phyloP scores from a whole-genome alignment of 768 basidiomycete species.

The Agrocybe pediades region DNA sequence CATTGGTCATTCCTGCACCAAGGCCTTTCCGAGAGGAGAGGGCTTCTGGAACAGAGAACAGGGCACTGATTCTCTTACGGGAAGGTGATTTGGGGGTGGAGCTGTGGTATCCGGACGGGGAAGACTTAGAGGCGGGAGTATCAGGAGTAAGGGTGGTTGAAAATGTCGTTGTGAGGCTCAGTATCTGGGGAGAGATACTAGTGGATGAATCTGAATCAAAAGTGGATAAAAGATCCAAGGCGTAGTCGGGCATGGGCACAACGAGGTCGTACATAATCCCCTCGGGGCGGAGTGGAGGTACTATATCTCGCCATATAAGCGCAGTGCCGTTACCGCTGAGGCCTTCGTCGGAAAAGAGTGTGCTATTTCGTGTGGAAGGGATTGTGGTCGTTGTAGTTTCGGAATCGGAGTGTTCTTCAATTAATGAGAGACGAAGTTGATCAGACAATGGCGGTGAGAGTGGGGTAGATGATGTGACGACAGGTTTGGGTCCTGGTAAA shows the following conservation, averaged over 20 bases:
- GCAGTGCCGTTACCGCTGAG: conserved; percentile 27
- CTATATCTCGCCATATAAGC: conserved; percentile 34
- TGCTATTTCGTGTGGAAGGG: not conserved
- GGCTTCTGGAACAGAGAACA: conserved; percentile 15
- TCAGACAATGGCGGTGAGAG: not conserved
- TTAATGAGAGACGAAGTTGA: not conserved
- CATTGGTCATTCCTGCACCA: not conserved
- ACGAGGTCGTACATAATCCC: conserved; percentile 39
- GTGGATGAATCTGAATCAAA: conserved; percentile 29
- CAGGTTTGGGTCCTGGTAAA: not conserved
- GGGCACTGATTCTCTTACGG: conserved; percentile 15
- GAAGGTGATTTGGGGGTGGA: conserved; percentile 14
- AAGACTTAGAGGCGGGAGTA: not conserved
- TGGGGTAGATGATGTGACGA: not conserved
- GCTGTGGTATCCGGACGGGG: not conserved
- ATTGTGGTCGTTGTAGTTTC: not conserved
- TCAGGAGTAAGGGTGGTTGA: not conserved
- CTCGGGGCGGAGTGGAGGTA: conserved; percentile 30
- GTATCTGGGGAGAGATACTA: not conserved
- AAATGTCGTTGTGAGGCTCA: not conserved
- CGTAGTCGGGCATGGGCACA: conserved; percentile 44
- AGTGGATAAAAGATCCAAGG: conserved; percentile 42
- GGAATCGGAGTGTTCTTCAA: not conserved
- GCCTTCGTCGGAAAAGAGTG: not conserved
- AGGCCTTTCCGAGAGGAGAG: conserved; percentile 11